Base-by-base conservation (phyloP, 2,329 filamentous ascomycete species). In the Penicillium sp. region DNA sequence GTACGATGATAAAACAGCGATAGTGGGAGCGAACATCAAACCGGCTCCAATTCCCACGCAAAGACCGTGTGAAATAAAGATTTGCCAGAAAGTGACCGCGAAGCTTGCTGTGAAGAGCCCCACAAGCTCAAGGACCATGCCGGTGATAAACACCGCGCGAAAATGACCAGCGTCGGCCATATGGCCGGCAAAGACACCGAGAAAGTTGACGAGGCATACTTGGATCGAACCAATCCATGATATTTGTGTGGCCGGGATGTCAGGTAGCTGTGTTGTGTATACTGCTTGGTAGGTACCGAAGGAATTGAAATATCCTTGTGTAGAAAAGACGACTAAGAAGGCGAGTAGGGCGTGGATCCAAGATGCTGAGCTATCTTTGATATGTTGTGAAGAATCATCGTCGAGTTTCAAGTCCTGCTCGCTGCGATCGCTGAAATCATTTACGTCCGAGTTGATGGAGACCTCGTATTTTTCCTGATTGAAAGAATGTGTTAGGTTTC, bases 121-220 rank as follows among this genome's bases (percentile, higher is more conserved):
- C 2, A 40, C 12, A 26, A 40, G 3, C 7, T 40, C 20, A 26
- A 40, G 23, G 1, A 26, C 10, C 36, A 40, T 40, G 20, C 36
- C 36, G 36, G 13, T 26, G 12, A 40, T 26, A 13, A 40, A 40
- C 1, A 40, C 10, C 8, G 36, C 13, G 10, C 36, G 36, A 17
- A 40, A 40, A 10, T 40, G 21, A 9, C 36, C 36, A 15, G 36
- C 20, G 9, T 40, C 36, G 23, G 36, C 36, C 36, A 40, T 24
- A 9, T 40, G 36, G n/a, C 36, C 36, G 26, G 36, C 36, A 15
- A 40, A 10, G 7, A 40, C 36, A 3, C 36, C 36, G 12, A 40
- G 36, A 26, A 40, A 40, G 21, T 40, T 40, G 36, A 40, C 36
- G 21, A 40, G 36, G 10, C 36, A 40, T 8, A 40, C 36, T 40